Conservation (phyloP, 2,329 filamentous ascomycete genomes). For the Ploettnerulaceae sp. region DNA sequence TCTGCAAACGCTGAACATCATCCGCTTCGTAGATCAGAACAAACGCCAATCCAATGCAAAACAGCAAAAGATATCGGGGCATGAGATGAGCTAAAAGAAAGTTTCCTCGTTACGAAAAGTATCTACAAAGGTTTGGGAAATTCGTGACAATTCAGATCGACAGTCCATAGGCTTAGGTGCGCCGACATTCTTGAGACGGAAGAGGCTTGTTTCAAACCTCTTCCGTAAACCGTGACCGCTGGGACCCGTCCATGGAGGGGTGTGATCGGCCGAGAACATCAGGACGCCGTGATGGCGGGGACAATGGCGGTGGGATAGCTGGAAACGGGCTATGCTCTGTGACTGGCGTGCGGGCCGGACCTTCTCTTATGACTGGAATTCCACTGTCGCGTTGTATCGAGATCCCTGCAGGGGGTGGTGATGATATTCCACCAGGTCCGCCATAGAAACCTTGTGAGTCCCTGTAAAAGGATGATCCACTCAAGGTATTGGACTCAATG, state of each 20-base stretch:
- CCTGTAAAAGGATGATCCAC: constrained; percentile 48
- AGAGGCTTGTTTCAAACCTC: constrained; percentile 36
- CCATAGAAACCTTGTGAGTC: constrained; percentile 45
- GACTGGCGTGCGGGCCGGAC: constrained; percentile 60
- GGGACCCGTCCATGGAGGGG: constrained; percentile 41
- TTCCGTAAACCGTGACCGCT: constrained; percentile 43
- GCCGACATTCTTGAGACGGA: constrained; percentile 19
- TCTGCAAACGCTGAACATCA: constrained; percentile 17
- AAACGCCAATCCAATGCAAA: constrained; percentile 30
- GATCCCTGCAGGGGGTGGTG: constrained; percentile 35
- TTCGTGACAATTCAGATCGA: constrained; percentile 23
- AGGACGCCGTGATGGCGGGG: constrained; percentile 23
- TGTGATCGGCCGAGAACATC: constrained; percentile 39
- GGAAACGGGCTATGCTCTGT: constrained; percentile 49
- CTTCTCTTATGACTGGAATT: constrained; percentile 55
- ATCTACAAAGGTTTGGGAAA: constrained; percentile 24
- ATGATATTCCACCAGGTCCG: constrained; percentile 22
- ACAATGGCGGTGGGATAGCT: constrained; percentile 14
- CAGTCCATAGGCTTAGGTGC: constrained; percentile 11
- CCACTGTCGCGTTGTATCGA: constrained; percentile 43
- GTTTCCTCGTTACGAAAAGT: constrained; percentile 1
- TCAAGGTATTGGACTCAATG: constrained; percentile 37
- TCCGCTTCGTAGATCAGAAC: constrained; percentile 24
- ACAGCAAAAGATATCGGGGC: constrained; percentile 15
- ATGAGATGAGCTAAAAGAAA: background rate